These are phyloP conservation scores for Strobilomyces dryophilus DNA, from an alignment of 768 basidiomycete species.

Conservation along the genomic window DNA sequence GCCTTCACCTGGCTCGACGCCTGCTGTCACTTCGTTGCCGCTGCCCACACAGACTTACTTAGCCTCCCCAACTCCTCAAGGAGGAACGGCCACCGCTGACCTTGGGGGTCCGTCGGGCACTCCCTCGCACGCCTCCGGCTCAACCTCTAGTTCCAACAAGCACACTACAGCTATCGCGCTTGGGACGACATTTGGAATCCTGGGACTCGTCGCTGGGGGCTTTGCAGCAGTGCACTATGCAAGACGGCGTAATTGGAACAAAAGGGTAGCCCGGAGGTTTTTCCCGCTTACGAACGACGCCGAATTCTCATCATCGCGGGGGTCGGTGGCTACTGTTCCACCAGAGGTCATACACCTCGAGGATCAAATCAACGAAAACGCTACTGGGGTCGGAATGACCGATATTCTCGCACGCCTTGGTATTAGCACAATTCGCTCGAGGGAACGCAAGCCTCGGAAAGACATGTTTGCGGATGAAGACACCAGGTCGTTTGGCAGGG, in stretches of 20 bases:
- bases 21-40: slow-evolving; percentile 33
- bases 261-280: slow-evolving; percentile 10
- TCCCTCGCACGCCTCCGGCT: slow-evolving; percentile 14
- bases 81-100: slow-evolving; percentile 3
- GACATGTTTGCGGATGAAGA: slow-evolving; percentile 84
- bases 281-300: slow-evolving; percentile 17
- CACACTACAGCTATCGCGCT: slow-evolving; percentile 50
- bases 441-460: slow-evolving; percentile 35
- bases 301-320: slow-evolving; percentile 11
- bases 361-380: slow-evolving; percentile 1
- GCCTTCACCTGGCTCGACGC: slow-evolving; percentile 26
- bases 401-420: slow-evolving; percentile 24
- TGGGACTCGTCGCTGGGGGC: slow-evolving; percentile 47
- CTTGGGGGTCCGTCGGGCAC: slow-evolving; percentile 6
- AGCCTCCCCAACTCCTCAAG: slow-evolving; percentile 2
- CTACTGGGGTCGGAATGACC: slow-evolving; percentile 3
- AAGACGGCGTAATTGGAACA: slow-evolving; percentile 23
- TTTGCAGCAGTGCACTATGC: slow-evolving; percentile 42
- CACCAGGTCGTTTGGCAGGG: slow-evolving; percentile 41
- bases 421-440: slow-evolving; percentile 11
- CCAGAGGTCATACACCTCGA: slow-evolving; percentile 4
- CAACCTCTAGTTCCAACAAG: slow-evolving; percentile 17
- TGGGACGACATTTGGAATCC: slow-evolving; percentile 56
- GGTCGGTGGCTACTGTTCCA: slow-evolving; percentile 3
- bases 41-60: slow-evolving; percentile 31